A percentile compares a stretch with the other conserved stretches of the same genome.
Conservation (phyloP, 2,329 filamentous ascomycete species). For the Xylaria sp. region DNA sequence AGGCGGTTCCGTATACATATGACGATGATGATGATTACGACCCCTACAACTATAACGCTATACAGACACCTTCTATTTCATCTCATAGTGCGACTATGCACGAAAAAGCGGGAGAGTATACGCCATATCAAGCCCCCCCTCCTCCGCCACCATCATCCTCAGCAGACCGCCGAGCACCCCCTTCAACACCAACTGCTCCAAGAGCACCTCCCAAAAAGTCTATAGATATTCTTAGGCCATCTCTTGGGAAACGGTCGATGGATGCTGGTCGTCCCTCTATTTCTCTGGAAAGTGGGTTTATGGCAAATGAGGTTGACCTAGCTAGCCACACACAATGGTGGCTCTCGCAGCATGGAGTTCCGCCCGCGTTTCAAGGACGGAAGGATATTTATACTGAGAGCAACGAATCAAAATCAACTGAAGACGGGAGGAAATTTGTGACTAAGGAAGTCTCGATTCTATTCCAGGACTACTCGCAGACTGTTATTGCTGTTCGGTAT, state of each 20-base stretch:
- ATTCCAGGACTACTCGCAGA: slow-evolving; percentile 97
- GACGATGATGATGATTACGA: slow-evolving; percentile 77
- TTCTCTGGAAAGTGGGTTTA: slow-evolving; percentile 81
- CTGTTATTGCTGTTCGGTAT: slow-evolving; percentile 82
- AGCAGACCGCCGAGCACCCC: slow-evolving; percentile 58
- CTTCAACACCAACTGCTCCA: slow-evolving; percentile 52
- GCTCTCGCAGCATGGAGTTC: slow-evolving; percentile 80
- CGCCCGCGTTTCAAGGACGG: slow-evolving; percentile 82
- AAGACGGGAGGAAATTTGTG: slow-evolving; percentile 75
- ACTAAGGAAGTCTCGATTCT: slow-evolving; percentile 87
- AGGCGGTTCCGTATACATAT: slow-evolving; percentile 47
- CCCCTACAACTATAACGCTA: slow-evolving; percentile 66
- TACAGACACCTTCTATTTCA: slow-evolving; percentile 43
- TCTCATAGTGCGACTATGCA: slow-evolving; percentile 54
- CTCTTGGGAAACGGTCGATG: slow-evolving; percentile 69
- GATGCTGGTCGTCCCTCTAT: slow-evolving; percentile 79
- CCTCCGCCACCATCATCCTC: slow-evolving; percentile 56
- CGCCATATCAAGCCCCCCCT: slow-evolving; percentile 57
- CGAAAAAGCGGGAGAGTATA: slow-evolving; percentile 60
- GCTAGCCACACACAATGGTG: slow-evolving; percentile 83
- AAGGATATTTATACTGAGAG: slow-evolving; percentile 85
- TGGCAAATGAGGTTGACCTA: slow-evolving; percentile 88
- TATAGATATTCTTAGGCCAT: slow-evolving; percentile 68
- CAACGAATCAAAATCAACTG: slow-evolving; percentile 77
- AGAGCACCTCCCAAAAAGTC: slow-evolving; percentile 65